Evolutionary conservation across 306 rosid genomes (phyloP).

Genomic region (Comarum palustre): DNA sequence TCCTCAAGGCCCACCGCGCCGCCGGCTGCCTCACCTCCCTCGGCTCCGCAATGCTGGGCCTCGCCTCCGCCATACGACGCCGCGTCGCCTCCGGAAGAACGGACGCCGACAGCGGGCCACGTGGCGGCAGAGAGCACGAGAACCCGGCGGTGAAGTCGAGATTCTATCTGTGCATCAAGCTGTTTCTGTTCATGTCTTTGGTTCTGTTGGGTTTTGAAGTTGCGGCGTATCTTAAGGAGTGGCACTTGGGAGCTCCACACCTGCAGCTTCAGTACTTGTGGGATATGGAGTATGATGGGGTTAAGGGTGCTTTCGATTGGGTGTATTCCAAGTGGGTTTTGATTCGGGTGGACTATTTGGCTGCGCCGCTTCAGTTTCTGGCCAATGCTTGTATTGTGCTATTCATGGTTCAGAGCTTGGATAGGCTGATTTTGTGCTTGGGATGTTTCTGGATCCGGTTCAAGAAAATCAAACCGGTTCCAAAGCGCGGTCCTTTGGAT

Average conservation of each 20-base stretch:
- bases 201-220: constrained; percentile 59
- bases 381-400: constrained; percentile 69
- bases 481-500: constrained; percentile 46
- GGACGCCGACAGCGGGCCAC: constrained; percentile 22
- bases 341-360: constrained; percentile 65
- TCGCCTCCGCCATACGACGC: constrained; percentile 61
- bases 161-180: constrained; percentile 60
- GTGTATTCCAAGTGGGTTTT: constrained; percentile 60
- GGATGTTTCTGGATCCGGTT: constrained; percentile 87
- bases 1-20: constrained; percentile 77
- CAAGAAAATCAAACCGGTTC: constrained; percentile 74
- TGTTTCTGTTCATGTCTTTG: constrained; percentile 59
- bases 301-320: constrained; percentile 60
- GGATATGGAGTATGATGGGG: constrained; percentile 43
- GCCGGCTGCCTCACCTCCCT: constrained; percentile 77
- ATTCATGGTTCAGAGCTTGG: constrained; percentile 76
- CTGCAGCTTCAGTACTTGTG: constrained; percentile 49
- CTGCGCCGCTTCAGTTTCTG: constrained; percentile 76
- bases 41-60: constrained; percentile 59
- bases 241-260: constrained; percentile 60
- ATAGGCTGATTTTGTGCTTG: constrained; percentile 66
- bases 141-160: constrained; percentile 52
- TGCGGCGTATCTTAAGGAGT: constrained; percentile 67
- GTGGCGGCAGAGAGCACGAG: constrained; percentile 45
- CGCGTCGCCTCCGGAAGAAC: constrained; percentile 71